Evolutionary conservation across 2,329 filamentous ascomycete genomes (phyloP).

Genomic region (Reticulascus tulasneorum): DNA sequence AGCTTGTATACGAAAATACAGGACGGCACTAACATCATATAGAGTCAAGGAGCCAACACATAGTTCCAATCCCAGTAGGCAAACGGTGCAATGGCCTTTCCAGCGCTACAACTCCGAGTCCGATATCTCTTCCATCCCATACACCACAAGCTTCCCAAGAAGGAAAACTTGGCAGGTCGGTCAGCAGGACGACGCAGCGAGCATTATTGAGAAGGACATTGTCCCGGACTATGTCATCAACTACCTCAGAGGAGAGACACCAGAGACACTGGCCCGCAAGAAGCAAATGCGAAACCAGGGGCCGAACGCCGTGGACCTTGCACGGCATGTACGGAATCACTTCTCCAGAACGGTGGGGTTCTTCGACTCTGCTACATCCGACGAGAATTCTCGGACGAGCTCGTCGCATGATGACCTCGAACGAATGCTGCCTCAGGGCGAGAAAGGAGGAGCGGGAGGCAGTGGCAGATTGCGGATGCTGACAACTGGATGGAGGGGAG

Average conservation of each 20-base stretch:
- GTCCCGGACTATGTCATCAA: slow-evolving; percentile 54
- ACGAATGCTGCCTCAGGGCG: slow-evolving; percentile 7
- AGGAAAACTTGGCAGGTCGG: slow-evolving; percentile 14
- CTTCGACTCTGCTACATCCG: slow-evolving; percentile 6
- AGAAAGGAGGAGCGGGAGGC: slow-evolving; percentile 16
- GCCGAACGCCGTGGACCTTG: slow-evolving; percentile 25
- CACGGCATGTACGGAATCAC: slow-evolving; percentile 1
- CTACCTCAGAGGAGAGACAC: slow-evolving; percentile 52
- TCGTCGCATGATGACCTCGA: slow-evolving; percentile 10
- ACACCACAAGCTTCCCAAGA: slow-evolving; percentile 8
- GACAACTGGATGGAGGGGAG: slow-evolving; percentile 43
- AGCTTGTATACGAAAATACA: too few relatives aligned
- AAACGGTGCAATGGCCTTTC: slow-evolving; percentile 17
- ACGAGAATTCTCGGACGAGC: slow-evolving; percentile 4
- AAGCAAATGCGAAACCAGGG: slow-evolving; percentile 30
- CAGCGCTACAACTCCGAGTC: slow-evolving; percentile 11
- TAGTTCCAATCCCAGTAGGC: slow-evolving; percentile 14
- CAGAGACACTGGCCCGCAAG: slow-evolving; percentile 45
- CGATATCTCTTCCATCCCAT: slow-evolving; percentile 11
- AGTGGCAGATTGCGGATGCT: slow-evolving; percentile 21
- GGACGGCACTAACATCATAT: not conserved
- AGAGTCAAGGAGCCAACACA: slow-evolving; percentile 3
- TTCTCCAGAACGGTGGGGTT: slow-evolving; percentile 3
- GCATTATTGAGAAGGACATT: slow-evolving; percentile 29
- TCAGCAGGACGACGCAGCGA: slow-evolving; percentile 12